Conservation (phyloP, 306 rosid genomes). For the Leucaena leucocephala region DNA sequence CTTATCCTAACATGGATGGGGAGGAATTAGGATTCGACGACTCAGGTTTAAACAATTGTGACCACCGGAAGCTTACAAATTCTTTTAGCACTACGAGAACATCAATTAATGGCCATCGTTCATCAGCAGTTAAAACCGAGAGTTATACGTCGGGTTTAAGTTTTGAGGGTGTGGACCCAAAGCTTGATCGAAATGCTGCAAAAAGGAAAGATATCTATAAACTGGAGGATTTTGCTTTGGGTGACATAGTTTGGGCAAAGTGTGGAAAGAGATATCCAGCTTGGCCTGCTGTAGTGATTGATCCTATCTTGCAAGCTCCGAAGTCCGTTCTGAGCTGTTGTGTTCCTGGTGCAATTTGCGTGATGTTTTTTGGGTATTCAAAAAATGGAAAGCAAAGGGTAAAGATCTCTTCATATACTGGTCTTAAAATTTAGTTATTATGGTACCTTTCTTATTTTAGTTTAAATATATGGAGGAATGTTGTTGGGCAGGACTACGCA, state of each 20-base stretch:
- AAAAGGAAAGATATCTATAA: slow-evolving; percentile 67
- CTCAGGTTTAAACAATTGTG: slow-evolving; percentile 37
- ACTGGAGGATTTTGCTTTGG: slow-evolving; percentile 85
- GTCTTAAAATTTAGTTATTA: slow-evolving; percentile 12
- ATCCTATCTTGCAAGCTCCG: slow-evolving; percentile 86
- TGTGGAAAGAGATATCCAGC: slow-evolving; percentile 92
- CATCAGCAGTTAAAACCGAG: slow-evolving; percentile 35
- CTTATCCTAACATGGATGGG: slow-evolving; percentile 37
- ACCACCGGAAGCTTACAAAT: slow-evolving; percentile 25
- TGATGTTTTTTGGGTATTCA: slow-evolving; percentile 93
- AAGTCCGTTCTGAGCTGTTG: slow-evolving; percentile 70
- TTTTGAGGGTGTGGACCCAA: slow-evolving; percentile 44
- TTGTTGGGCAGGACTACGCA: slow-evolving; percentile 79
- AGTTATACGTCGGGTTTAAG: slow-evolving; percentile 48
- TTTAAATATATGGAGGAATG: slow-evolving; percentile 16
- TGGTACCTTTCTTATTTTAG: neutral
- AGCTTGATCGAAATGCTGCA: slow-evolving; percentile 37
- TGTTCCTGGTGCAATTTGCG: slow-evolving; percentile 75
- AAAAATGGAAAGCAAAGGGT: slow-evolving; percentile 91
- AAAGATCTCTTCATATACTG: slow-evolving; percentile 8
- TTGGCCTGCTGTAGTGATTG: slow-evolving; percentile 97
- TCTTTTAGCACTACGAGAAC: slow-evolving; percentile 34
- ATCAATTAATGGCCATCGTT: slow-evolving; percentile 6
- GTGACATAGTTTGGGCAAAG: slow-evolving; percentile 96
- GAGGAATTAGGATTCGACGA: slow-evolving; percentile 37